Conservation (phyloP, 345 rosid genomes). For the Eutrema heterophyllum region DNA sequence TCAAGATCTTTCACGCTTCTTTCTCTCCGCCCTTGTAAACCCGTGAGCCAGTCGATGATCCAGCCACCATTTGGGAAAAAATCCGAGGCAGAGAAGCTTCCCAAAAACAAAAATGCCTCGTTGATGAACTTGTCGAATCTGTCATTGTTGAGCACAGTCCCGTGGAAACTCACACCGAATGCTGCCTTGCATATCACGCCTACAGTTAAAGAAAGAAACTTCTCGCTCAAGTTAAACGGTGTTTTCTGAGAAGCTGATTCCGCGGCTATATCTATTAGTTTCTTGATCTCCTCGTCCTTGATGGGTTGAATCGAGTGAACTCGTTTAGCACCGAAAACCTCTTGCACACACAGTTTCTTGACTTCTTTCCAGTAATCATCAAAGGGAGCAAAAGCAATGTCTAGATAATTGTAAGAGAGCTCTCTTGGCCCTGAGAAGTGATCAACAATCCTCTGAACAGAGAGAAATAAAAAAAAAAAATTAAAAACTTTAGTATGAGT, state of each 20-base stretch:
- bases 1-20: slow-evolving; percentile 38
- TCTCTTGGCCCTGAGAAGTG: slow-evolving; percentile 23
- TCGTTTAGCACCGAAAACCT: slow-evolving; percentile 34
- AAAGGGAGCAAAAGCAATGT: slow-evolving; percentile 44
- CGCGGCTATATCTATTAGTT: slow-evolving; percentile 29
- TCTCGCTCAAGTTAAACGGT: slow-evolving; percentile 27
- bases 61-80: slow-evolving; percentile 40
- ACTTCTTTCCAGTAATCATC: slow-evolving; percentile 43
- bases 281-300: slow-evolving; percentile 39
- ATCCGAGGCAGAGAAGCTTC: slow-evolving; percentile 39
- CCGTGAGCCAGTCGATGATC: slow-evolving; percentile 39
- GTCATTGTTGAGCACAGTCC: slow-evolving; percentile 19
- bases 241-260: slow-evolving; percentile 9
- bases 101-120: slow-evolving; percentile 31
- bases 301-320: slow-evolving; percentile 36
- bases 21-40: slow-evolving; percentile 29
- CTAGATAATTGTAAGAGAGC: slow-evolving; percentile 42
- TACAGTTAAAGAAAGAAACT: slow-evolving; percentile 20
- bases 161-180: slow-evolving; percentile 41
- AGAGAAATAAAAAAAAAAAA: background rate
- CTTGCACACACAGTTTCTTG: slow-evolving; percentile 33
- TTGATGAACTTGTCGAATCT: slow-evolving; percentile 26
- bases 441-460: background rate
- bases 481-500: background rate
- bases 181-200: slow-evolving; percentile 37